Conservation (phyloP, 805 yeast genomes). For the Metschnikowia reukaufii region DNA sequence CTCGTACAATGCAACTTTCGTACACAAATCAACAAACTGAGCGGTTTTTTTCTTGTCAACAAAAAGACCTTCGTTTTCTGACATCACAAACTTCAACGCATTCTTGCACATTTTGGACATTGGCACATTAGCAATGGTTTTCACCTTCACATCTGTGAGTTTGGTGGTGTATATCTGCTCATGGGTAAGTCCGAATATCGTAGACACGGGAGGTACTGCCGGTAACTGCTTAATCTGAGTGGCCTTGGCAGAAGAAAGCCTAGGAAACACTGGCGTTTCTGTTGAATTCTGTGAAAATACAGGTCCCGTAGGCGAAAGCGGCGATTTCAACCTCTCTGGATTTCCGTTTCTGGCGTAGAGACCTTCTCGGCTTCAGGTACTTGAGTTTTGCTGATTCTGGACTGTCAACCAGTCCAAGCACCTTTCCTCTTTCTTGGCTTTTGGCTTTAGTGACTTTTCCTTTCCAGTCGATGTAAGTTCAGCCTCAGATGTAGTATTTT, state of each 20-base stretch:
- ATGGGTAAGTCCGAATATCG: constrained; percentile 39
- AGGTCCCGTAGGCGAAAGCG: neutral
- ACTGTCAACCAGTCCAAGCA: no score
- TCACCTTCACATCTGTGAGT: constrained; percentile 37
- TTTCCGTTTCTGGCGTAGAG: no score
- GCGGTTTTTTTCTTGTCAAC: constrained; percentile 20
- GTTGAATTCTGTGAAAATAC: neutral
- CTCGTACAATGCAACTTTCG: constrained; percentile 37
- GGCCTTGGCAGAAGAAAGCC: constrained; percentile 17
- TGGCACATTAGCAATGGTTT: constrained; percentile 35
- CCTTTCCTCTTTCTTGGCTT: no score
- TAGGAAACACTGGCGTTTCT: neutral
- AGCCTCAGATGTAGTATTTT: no score
- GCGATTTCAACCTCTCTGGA: neutral
- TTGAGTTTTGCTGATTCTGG: no score
- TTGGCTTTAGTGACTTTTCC: no score
- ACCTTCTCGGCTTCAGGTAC: no score
- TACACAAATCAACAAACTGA: constrained; percentile 31
- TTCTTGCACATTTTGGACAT: constrained; percentile 31
- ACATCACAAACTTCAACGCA: constrained; percentile 26
- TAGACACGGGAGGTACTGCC: constrained; percentile 32
- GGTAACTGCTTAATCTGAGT: constrained; percentile 22
- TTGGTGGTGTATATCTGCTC: constrained; percentile 34
- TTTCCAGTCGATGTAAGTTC: no score
- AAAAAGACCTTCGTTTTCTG: constrained; percentile 28